Conservation (phyloP, 2,329 filamentous ascomycete genomes). For the Sarocladium oryzae region DNA sequence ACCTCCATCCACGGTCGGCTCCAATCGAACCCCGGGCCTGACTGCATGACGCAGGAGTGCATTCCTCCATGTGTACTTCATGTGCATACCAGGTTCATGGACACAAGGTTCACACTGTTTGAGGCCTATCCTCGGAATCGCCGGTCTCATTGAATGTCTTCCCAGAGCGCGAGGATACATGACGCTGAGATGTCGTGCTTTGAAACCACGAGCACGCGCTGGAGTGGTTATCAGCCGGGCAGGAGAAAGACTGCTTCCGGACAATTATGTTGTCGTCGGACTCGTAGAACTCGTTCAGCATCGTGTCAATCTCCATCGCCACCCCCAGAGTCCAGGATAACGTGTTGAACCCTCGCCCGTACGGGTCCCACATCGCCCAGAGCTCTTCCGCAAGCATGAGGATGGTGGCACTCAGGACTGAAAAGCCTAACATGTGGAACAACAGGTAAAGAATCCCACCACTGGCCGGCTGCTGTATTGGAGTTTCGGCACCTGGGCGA, state of each 20-base stretch:
- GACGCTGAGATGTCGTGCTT: not conserved
- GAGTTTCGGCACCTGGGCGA: not conserved
- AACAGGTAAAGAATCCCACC: too few species aligned
- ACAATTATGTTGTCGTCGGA: conserved; percentile 11
- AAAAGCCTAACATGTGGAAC: not conserved
- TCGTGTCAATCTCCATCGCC: conserved; percentile 21
- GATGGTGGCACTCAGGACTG: conserved; percentile 9
- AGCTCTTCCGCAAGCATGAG: conserved; percentile 18
- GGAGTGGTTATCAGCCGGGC: not conserved
- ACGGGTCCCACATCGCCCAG: conserved; percentile 21
- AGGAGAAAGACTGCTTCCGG: conserved; percentile 14
- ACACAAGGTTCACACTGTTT: not conserved
- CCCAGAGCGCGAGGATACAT: not conserved
- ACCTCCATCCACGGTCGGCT: too few species aligned
- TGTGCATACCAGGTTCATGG: too few species aligned
- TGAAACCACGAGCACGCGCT: not conserved
- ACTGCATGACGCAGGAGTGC: too few species aligned
- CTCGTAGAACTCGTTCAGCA: conserved; percentile 22
- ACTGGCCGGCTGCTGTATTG: not conserved
- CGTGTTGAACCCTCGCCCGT: conserved; percentile 16
- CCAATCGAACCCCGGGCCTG: too few species aligned
- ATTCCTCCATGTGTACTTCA: not conserved
- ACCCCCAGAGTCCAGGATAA: conserved; percentile 20
- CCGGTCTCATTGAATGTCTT: not conserved
- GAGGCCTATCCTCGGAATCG: not conserved